These are phyloP conservation scores for Cyanodermella asteris DNA, from an alignment of 2,329 filamentous ascomycete genomes.

Conservation along the genomic window DNA sequence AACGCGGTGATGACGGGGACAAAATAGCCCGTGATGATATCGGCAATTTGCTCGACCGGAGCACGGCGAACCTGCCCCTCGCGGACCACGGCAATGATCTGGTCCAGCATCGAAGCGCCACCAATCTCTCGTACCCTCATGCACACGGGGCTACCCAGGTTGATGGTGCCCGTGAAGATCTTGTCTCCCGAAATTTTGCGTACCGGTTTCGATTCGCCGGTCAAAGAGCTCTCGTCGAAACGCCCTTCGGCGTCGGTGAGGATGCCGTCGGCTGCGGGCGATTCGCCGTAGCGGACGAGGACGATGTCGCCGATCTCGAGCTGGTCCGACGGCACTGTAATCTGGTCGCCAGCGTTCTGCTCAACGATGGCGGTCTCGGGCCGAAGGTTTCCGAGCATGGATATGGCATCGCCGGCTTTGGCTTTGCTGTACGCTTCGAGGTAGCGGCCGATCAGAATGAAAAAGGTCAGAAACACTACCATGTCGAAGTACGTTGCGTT, in stretches of 20 bases:
- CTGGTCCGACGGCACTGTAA: slow-evolving; percentile 30
- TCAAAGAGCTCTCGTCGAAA: slow-evolving; percentile 83
- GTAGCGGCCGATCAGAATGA: slow-evolving; percentile 31
- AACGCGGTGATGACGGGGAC: slow-evolving; percentile 26
- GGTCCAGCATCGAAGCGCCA: slow-evolving; percentile 27
- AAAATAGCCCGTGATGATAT: slow-evolving; percentile 26
- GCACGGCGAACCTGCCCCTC: slow-evolving; percentile 27
- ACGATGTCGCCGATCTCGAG: slow-evolving; percentile 57
- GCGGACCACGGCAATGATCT: slow-evolving; percentile 25
- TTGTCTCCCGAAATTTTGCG: slow-evolving; percentile 19
- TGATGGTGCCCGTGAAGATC: slow-evolving; percentile 25
- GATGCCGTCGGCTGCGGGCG: slow-evolving; percentile 62
- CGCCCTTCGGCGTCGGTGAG: slow-evolving; percentile 36
- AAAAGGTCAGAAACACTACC: slow-evolving; percentile 56
- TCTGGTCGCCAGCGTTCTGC: background rate
- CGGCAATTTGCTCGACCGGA: slow-evolving; percentile 25
- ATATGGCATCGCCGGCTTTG: slow-evolving; percentile 56
- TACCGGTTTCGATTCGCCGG: slow-evolving; percentile 29
- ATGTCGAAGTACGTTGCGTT: slow-evolving; percentile 47
- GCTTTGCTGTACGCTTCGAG: slow-evolving; percentile 68
- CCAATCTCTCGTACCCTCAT: slow-evolving; percentile 22
- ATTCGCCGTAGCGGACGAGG: slow-evolving; percentile 54
- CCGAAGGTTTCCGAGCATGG: slow-evolving; percentile 45
- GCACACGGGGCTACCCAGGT: slow-evolving; percentile 22
- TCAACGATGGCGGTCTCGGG: slow-evolving; percentile 46